Evolutionary conservation across 345 rosid species (phyloP), one percentile per base, ranked within the genome.

Genomic region (Boechera stricta): DNA sequence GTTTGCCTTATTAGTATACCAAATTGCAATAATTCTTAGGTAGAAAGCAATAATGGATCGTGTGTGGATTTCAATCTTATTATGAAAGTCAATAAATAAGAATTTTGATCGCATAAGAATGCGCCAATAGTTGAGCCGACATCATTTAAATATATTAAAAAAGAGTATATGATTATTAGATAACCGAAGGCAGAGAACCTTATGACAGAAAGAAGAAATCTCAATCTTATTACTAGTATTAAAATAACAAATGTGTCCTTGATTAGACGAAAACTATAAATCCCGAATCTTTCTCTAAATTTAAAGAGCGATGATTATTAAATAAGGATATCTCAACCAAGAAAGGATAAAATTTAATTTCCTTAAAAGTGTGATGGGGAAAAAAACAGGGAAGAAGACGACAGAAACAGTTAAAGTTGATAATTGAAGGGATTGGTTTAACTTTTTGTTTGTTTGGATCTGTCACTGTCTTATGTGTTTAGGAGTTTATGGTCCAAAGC

Each of bases 401-500:
- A 77, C 81, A 77, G 59, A 78, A 72, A 65, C 73, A 78, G 77
- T 69, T 68, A 60, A 76, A 76, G 48, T 68, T 21, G 64, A 75
- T 71, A 77, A 71, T 70, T 76, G 80, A 74, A 48, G 52, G 59
- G 42, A 66, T 47, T 57, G 55, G 73, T 15, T 47, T 45, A 10
- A 75, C 41, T 63, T 77, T 77, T 77, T 70, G 80, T 63, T 62
- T 41, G 44, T 77, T 70, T 49, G 72, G 67, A 77, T 77, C 80
- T 77, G 76, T 77, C 76, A 38, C 8, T 77, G 76, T 70, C 80
- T 77, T 63, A 63, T 63, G 64, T 71, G 76, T 64, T 69, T 77
- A 1, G 44, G 67, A 77, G 72, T 71, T 44, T 47, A 26, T 71
- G 76, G 72, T 64, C 80, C 76, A 28, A 76, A 26, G 12, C 32